A percentile compares a stretch with the other conserved stretches of the same genome.
Evolutionary conservation across 352 stramenopile species (phyloP).

Genomic region (Globisporangium heterothallicum): DNA sequence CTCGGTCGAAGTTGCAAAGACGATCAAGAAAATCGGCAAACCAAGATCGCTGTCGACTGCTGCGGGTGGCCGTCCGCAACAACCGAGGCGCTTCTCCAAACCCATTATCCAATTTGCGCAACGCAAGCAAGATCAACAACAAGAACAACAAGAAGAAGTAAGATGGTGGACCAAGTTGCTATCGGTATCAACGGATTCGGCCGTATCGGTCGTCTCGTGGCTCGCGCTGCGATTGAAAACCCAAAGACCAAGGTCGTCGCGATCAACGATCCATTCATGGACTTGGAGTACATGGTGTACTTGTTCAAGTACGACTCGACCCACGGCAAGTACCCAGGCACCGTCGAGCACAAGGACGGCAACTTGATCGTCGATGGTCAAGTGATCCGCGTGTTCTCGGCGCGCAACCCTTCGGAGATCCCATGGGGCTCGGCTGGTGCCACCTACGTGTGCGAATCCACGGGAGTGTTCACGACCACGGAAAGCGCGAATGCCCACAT

Average conservation of each 20-base stretch:
- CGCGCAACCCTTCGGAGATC: constrained; percentile 59
- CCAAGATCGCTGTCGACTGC: not conserved
- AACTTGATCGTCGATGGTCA: constrained; percentile 58
- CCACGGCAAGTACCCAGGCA: constrained; percentile 89
- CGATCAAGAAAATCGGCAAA: not conserved
- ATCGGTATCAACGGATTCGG: constrained; percentile 59
- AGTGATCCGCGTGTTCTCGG: constrained; percentile 37
- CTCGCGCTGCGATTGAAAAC: constrained; percentile 41
- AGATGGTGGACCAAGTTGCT: constrained; percentile 30
- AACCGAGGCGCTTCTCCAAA: not conserved
- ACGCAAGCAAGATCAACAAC: constrained; percentile 12
- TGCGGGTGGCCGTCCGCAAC: too few relatives aligned
- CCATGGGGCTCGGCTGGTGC: constrained; percentile 75
- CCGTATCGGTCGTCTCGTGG: constrained; percentile 48
- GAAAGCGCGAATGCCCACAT: constrained; percentile 85
- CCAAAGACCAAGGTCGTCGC: constrained; percentile 43
- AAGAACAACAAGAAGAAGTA: not conserved
- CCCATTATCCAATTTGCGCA: constrained; percentile 34
- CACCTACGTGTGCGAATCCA: constrained; percentile 95
- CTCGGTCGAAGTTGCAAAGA: not conserved
- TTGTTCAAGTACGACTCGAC: constrained; percentile 97
- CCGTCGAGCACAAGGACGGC: constrained; percentile 81
- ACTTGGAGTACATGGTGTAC: constrained; percentile 80
- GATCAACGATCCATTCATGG: constrained; percentile 62
- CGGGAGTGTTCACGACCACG: constrained; percentile 92